Evolutionary conservation across 106 monocot species (phyloP).

Genomic region (Platanthera zijinensis): DNA sequence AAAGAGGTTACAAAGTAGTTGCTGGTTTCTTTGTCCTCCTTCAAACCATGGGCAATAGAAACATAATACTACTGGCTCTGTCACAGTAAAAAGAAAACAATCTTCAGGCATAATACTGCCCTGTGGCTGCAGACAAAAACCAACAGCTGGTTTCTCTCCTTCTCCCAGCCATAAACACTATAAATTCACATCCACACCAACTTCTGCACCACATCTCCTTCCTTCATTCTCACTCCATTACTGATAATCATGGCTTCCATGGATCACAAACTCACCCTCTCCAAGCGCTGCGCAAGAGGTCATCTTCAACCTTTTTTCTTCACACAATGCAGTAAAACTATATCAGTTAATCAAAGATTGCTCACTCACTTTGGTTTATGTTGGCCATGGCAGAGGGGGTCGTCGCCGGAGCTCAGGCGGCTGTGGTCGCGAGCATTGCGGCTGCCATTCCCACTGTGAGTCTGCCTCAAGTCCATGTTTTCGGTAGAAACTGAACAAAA

Average conservation of each 20-base stretch:
- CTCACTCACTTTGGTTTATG: background rate
- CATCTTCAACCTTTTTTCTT: background rate
- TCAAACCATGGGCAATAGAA: background rate
- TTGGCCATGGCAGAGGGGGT: constrained; percentile 54
- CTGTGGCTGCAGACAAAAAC: constrained; percentile 2
- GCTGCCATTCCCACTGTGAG: constrained; percentile 76
- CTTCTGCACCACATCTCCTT: background rate
- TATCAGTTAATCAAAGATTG: background rate
- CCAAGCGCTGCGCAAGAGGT: constrained; percentile 46
- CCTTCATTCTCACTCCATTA: background rate
- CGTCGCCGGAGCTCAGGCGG: constrained; percentile 84
- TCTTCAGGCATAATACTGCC: background rate
- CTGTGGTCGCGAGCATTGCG: constrained; percentile 55
- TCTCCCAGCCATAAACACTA: background rate
- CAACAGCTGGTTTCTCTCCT: background rate
- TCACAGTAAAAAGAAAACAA: background rate
- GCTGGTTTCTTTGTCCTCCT: constrained; percentile 1
- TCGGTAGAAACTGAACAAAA: too few species aligned
- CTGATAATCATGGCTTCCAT: constrained; percentile 9
- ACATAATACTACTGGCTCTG: background rate
- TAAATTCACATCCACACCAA: constrained; percentile 5
- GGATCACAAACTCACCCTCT: constrained; percentile 31
- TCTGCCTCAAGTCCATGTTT: background rate
- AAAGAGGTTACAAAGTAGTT: background rate
- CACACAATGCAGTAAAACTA: too few species aligned